Evolutionary conservation across 2,329 filamentous ascomycete species (phyloP).

Genomic region (Ophiostoma pallidulum): DNA sequence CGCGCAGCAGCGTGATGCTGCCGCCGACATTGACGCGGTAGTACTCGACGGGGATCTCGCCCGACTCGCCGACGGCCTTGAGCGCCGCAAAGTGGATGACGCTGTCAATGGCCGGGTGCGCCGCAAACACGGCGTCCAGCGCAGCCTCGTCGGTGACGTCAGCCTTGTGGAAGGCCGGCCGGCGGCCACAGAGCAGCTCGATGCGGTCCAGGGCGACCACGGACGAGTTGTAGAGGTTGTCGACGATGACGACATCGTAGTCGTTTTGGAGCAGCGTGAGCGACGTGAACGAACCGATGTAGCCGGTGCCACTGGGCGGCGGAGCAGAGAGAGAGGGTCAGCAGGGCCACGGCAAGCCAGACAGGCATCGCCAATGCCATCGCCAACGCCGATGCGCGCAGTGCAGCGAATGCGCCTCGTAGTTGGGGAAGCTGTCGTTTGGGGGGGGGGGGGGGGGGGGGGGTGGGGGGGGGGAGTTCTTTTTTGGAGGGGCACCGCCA

Average conservation of each 20-base stretch:
- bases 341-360: no score
- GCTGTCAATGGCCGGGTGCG: slow-evolving; percentile 89
- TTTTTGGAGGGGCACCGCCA: no score
- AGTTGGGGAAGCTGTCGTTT: slow-evolving; percentile 16
- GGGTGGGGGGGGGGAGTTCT: no score
- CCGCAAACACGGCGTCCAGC: slow-evolving; percentile 78
- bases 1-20: slow-evolving; percentile 74
- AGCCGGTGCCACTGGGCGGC: slow-evolving; percentile 75
- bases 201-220: slow-evolving; percentile 88
- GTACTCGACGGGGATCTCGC: slow-evolving; percentile 91
- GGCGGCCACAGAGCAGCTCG: slow-evolving; percentile 83
- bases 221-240: slow-evolving; percentile 96
- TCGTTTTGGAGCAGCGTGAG: slow-evolving; percentile 85
- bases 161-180: slow-evolving; percentile 71
- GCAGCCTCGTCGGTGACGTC: slow-evolving; percentile 81
- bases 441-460: slow-evolving; percentile 1
- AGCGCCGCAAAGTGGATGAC: slow-evolving; percentile 98
- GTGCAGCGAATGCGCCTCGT: not conserved
- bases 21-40: slow-evolving; percentile 95
- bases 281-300: slow-evolving; percentile 96
- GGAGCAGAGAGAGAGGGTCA: no score
- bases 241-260: slow-evolving; percentile 93
- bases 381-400: no score
- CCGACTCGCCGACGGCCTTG: slow-evolving; percentile 96
- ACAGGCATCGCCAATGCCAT: no score